phyloP scores from a whole-genome alignment of 306 rosid species.

The Abrus precatorius region DNA sequence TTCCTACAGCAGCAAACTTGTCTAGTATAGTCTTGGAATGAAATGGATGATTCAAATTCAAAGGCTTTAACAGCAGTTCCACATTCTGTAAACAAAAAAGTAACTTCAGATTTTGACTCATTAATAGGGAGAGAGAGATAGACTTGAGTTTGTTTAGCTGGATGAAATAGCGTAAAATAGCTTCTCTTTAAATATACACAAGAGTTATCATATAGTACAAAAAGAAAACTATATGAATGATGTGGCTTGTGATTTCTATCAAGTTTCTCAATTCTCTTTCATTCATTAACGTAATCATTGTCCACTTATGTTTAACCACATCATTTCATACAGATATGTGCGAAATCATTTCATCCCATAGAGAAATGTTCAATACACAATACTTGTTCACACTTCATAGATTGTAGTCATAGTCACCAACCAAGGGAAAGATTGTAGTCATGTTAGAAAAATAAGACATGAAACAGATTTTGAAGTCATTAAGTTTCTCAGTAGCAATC shows the following conservation, averaged over 20 bases:
- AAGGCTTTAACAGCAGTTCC: constrained; percentile 67
- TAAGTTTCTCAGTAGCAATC: constrained; percentile 27
- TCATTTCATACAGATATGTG: neutral
- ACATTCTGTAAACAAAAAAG: constrained; percentile 61
- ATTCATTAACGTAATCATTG: neutral
- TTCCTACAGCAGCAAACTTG: constrained; percentile 96
- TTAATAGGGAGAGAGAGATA: neutral
- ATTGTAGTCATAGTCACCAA: constrained; percentile 15
- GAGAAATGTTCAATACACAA: constrained; percentile 10
- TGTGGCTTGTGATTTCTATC: neutral
- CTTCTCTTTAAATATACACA: constrained; percentile 8
- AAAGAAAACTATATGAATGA: neutral
- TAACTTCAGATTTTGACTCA: constrained; percentile 28
- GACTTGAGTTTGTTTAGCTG: constrained; percentile 12
- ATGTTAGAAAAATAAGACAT: neutral
- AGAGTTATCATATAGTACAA: neutral
- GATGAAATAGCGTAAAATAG: neutral
- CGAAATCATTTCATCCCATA: neutral
- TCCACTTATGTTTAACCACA: neutral
- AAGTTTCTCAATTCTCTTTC: neutral
- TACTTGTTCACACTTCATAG: constrained; percentile 15
- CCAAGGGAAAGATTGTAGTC: constrained; percentile 11
- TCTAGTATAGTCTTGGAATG: constrained; percentile 69
- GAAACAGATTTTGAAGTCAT: constrained; percentile 3
- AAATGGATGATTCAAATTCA: constrained; percentile 59